phyloP scores from a whole-genome alignment of 2,329 filamentous ascomycete species.

The Raffaelea deltoideospora region DNA sequence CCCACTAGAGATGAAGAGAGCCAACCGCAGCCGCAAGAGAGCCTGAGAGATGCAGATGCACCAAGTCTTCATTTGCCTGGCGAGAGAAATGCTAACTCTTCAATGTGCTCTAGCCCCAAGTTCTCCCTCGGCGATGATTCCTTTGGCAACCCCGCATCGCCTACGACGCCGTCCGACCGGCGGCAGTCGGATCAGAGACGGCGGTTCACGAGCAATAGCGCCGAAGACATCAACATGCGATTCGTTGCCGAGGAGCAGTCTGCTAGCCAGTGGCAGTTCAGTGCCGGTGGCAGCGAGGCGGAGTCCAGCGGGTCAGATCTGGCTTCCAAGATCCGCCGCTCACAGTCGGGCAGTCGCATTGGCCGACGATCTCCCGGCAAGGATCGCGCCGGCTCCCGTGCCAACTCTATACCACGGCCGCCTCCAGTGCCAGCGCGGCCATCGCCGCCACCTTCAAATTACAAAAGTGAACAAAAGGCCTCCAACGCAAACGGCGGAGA shows the following conservation, averaged over 20 bases:
- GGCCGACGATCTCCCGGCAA: slow-evolving; percentile 21
- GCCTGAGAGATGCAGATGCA: too few relatives aligned
- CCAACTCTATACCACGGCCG: background rate
- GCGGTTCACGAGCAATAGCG: slow-evolving; percentile 31
- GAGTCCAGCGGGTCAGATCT: slow-evolving; percentile 11
- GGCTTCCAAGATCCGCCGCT: slow-evolving; percentile 18
- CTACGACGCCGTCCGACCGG: slow-evolving; percentile 15
- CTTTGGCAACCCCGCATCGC: slow-evolving; percentile 22
- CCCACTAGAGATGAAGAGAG: background rate
- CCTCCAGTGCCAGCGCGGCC: slow-evolving; percentile 1
- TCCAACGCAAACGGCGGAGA: slow-evolving; percentile 15
- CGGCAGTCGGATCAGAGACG: background rate
- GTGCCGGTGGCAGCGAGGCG: slow-evolving; percentile 25
- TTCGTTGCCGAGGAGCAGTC: slow-evolving; percentile 36
- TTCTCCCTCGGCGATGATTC: slow-evolving; percentile 30
- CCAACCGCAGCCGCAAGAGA: background rate
- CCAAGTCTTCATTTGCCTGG: too few relatives aligned
- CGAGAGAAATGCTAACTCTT: slow-evolving; percentile 10
- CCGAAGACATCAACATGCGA: slow-evolving; percentile 46
- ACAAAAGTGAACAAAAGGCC: too few relatives aligned
- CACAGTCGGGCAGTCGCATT: slow-evolving; percentile 24
- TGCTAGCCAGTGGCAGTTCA: slow-evolving; percentile 32
- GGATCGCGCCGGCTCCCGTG: background rate
- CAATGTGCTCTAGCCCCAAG: slow-evolving; percentile 29
- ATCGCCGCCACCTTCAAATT: slow-evolving; percentile 1